Evolutionary conservation across 2,329 filamentous ascomycete species (phyloP).

Genomic region (Hypoxylon sp.): DNA sequence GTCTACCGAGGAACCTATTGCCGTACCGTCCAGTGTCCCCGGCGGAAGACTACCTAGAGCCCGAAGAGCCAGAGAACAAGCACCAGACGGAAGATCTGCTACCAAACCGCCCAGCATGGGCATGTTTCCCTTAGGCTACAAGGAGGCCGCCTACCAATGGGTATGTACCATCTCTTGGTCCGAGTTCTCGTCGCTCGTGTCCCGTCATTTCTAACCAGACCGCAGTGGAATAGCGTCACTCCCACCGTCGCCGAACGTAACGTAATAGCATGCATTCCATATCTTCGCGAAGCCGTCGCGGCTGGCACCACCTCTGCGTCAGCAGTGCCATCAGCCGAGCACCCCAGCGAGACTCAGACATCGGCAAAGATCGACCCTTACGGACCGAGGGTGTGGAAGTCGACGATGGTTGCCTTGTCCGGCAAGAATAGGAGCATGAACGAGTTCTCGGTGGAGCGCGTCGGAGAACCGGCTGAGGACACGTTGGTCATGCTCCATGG

Average conservation of each 20-base stretch:
- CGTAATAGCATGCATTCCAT: constrained; percentile 85
- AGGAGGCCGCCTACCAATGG: constrained; percentile 92
- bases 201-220: constrained; percentile 32
- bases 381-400: constrained; percentile 85
- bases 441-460: constrained; percentile 87
- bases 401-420: constrained; percentile 81
- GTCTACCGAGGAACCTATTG: constrained; percentile 44
- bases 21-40: constrained; percentile 26
- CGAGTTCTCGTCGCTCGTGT: not conserved
- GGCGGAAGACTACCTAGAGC: constrained; percentile 51
- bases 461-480: constrained; percentile 80
- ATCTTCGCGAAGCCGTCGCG: constrained; percentile 77
- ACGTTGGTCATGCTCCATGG: constrained; percentile 96
- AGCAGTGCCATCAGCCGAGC: constrained; percentile 47
- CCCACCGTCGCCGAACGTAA: constrained; percentile 85
- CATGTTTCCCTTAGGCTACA: constrained; percentile 88
- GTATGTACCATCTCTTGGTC: constrained; percentile 56
- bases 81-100: constrained; percentile 37
- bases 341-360: constrained; percentile 54
- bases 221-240: constrained; percentile 83
- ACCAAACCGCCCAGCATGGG: constrained; percentile 46
- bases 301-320: constrained; percentile 48
- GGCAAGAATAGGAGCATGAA: constrained; percentile 90
- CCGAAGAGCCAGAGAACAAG: constrained; percentile 52
- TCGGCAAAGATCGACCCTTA: constrained; percentile 73